Base-by-base conservation (phyloP, 1,139 yeast genomes). In the Diutina sp. region DNA sequence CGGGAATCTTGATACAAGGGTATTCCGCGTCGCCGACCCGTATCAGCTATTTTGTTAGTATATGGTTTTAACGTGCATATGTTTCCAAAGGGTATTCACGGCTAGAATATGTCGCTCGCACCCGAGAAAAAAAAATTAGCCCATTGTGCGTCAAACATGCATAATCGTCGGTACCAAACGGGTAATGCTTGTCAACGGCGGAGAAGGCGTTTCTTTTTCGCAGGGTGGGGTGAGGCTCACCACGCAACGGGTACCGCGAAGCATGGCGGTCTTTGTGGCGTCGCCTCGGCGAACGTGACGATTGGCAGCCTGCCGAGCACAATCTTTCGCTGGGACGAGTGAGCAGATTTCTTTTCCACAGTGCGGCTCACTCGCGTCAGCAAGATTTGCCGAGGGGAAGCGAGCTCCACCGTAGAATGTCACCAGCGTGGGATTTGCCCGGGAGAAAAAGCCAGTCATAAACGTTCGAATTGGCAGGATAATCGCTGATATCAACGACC, bases 1-100 rank as follows among this genome's bases (percentile, higher is more conserved):
- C 53, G 14, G 53, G 53, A 25, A 50, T 50, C 53, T 50, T 50
- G 21, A 50, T 50, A 32, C 53, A 50, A 4, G 53, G 53, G n/a
- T 50, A 50, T 11, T 50, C 53, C 11, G 25, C 44, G 8, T 30
- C 53, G 44, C 28, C 44, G 6, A 50, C 53, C 28, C 32, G 32
- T 16, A 50, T 50, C 53, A 32, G 45, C 53, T 50, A 50, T 7
- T 12, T 14, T 4, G 53, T 50, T 50, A 50, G 53, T 50, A 48
- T 6, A 6, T 28, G n/a, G 5, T 25, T 11, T 11, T 11, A 8
- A n/a, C 41, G 41, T 35, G 41, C 41, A 35, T 35, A 35, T 5
- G 14, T 11, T 12, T 35, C 41, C 6, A 12, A 35, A 35, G 41
- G 41, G 41, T 35, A 5, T 12, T 12, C 16, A 35, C n/a, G 41